Base-by-base conservation (phyloP, 169 alveolate genomes). In the Plasmodium coatneyi region DNA sequence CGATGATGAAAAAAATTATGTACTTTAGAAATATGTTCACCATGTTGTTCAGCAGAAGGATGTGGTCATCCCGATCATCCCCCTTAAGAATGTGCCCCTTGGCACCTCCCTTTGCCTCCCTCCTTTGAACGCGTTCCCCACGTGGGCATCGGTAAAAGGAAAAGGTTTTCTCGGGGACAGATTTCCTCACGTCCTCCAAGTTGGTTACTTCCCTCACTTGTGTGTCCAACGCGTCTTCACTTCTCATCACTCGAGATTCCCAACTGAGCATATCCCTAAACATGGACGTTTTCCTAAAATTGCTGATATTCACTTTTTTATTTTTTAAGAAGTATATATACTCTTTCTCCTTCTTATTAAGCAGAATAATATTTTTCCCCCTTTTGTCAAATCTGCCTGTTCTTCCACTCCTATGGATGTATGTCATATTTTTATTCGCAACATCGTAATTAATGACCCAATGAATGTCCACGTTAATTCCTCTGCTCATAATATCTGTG, bases 401-500 rank as follows among this genome's bases (percentile, higher is more conserved):
- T 52, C 93, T 74, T 4, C 93, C 93, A 86, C 93, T 86, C 43
- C 93, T 46, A 76, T 86, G 93, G n/a, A 86, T 76, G 12, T 86
- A 86, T 1, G 93, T 86, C 80, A 86, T 86, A 86, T 86, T 86
- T 54, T 86, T 86, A 74, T 86, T 86, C 2, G 93, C 80, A n/a
- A 54, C 93, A 54, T 86, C 93, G 71, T 86, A 86, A 19, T 86
- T 86, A 39, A 86, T 52, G 1, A 86, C 93, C 93, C 93, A 86
- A 10, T 86, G 86, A 32, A 86, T 54, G n/a, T 86, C 43, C n/a
- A 86, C 66, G 76, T 86, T 86, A 7, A 86, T 74, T 74, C 93
- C 93, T 32, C 93, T 86, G 22, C 93, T 86, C 84, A 86, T 86
- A 76, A 86, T 32, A 70, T 86, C 93, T 74, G 93, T 86, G 30